These are phyloP conservation scores for Mycena rosella DNA, from an alignment of 768 basidiomycete species.

Conservation along the genomic window DNA sequence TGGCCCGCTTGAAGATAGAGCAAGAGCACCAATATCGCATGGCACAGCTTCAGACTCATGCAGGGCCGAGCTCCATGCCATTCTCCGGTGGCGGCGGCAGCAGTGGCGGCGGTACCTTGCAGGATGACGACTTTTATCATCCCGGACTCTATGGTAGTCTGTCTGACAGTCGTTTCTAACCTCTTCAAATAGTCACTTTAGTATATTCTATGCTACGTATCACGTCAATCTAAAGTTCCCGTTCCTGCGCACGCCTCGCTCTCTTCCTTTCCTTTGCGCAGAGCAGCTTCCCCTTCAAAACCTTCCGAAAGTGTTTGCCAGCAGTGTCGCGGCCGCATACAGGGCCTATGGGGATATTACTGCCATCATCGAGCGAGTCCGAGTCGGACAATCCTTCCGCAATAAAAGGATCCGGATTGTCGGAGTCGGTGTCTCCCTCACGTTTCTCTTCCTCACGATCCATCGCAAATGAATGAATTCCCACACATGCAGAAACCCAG, in stretches of 20 bases:
- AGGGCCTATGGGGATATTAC: no score
- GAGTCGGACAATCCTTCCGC: constrained; percentile 10
- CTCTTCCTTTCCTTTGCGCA: constrained; percentile 1
- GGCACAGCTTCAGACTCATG: constrained; percentile 1
- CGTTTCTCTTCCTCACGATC: constrained; percentile 37
- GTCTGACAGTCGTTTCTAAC: no score
- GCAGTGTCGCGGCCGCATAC: background rate
- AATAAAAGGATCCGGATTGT: constrained; percentile 20
- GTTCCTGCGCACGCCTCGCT: background rate
- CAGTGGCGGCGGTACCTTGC: no score
- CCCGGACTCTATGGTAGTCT: background rate
- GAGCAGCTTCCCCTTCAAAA: constrained; percentile 11
- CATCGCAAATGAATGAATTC: constrained; percentile 41
- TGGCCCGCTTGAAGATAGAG: constrained; percentile 44
- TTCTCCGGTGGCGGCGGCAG: background rate
- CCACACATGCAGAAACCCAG: constrained; percentile 45
- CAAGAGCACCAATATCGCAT: constrained; percentile 40
- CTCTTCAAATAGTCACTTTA: no score
- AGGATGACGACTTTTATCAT: no score
- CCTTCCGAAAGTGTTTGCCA: constrained; percentile 21
- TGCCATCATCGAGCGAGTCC: background rate
- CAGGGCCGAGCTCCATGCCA: background rate
- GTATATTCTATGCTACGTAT: no score
- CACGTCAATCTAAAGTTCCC: background rate
- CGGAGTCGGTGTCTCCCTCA: constrained; percentile 13